Percentiles rank a stretch among this genome's conserved stretches.
Conservation (phyloP, 495 filamentous ascomycete genomes). For the Poronia punctata region DNA sequence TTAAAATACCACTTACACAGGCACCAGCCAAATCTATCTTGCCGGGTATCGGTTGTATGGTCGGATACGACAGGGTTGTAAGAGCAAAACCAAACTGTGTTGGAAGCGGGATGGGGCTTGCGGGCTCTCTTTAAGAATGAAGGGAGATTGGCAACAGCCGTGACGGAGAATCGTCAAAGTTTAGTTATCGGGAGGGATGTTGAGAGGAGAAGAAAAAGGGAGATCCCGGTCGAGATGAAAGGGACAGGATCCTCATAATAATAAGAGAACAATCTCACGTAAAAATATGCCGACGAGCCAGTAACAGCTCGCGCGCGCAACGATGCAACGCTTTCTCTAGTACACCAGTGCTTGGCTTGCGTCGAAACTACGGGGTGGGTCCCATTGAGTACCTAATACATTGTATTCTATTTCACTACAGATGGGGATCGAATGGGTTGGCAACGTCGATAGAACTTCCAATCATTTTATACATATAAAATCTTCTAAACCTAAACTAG, state of each 20-base stretch:
- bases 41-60: conserved; percentile 7
- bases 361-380: no score
- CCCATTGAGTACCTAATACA: no score
- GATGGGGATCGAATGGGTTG: no score
- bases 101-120: not conserved
- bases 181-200: conserved; percentile 3
- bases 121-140: conserved; percentile 4
- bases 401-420: no score
- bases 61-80: not conserved
- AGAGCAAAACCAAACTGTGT: conserved; percentile 5
- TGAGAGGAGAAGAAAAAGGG: not conserved
- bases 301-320: conserved; percentile 1
- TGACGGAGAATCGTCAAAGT: not conserved
- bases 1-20: conserved; percentile 14
- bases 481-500: no score
- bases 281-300: conserved; percentile 7
- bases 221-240: not conserved
- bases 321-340: no score
- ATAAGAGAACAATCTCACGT: conserved; percentile 10
- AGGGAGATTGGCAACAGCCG: conserved; percentile 6
- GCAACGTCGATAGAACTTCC: no score
- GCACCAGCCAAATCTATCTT: conserved; percentile 10
- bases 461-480: no score
- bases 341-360: no score
- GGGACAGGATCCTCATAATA: conserved; percentile 5